These are phyloP conservation scores for Aspergillus cavernicola DNA, from an alignment of 495 filamentous ascomycete species.

Conservation along the genomic window DNA sequence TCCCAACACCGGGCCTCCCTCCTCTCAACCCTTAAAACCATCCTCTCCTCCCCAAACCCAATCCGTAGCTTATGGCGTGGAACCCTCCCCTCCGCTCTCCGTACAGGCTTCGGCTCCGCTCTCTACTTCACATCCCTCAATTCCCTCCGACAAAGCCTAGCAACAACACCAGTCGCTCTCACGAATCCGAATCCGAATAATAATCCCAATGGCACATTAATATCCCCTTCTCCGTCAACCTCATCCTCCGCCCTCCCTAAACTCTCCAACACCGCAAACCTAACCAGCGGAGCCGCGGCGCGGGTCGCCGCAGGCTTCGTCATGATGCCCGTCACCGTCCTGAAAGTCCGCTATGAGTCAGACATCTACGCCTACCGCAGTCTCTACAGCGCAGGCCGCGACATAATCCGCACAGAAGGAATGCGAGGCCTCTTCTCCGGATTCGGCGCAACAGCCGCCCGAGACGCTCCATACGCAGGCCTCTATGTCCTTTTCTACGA, in stretches of 20 bases:
- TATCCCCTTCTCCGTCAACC: slow-evolving; percentile 7
- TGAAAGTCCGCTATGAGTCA: slow-evolving; percentile 95
- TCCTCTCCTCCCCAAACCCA: slow-evolving; percentile 57
- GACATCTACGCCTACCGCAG: slow-evolving; percentile 81
- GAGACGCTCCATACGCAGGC: slow-evolving; percentile 94
- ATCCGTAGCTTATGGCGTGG: slow-evolving; percentile 88
- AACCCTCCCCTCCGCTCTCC: slow-evolving; percentile 83
- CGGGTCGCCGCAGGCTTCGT: slow-evolving; percentile 81
- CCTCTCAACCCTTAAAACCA: slow-evolving; percentile 63
- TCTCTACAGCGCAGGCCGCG: slow-evolving; percentile 62
- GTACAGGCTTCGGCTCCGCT: slow-evolving; percentile 88
- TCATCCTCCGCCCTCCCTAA: slow-evolving; percentile 70
- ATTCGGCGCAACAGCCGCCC: slow-evolving; percentile 87
- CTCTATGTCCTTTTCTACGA: slow-evolving; percentile 96
- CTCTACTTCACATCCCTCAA: slow-evolving; percentile 93
- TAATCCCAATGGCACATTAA: slow-evolving; percentile 7
- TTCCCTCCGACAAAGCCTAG: slow-evolving; percentile 67
- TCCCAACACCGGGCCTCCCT: slow-evolving; percentile 60
- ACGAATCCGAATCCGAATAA: no score
- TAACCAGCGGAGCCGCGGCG: slow-evolving; percentile 78
- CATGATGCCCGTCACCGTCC: slow-evolving; percentile 93
- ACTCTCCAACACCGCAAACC: slow-evolving; percentile 80
- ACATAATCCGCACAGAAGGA: slow-evolving; percentile 74
- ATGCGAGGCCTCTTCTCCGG: slow-evolving; percentile 85
- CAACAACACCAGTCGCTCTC: slow-evolving; percentile 18